A percentile compares a stretch with the other conserved stretches of the same genome.
phyloP scores from a whole-genome alignment of 805 yeast genomes.

The Metschnikowia colocasiae region DNA sequence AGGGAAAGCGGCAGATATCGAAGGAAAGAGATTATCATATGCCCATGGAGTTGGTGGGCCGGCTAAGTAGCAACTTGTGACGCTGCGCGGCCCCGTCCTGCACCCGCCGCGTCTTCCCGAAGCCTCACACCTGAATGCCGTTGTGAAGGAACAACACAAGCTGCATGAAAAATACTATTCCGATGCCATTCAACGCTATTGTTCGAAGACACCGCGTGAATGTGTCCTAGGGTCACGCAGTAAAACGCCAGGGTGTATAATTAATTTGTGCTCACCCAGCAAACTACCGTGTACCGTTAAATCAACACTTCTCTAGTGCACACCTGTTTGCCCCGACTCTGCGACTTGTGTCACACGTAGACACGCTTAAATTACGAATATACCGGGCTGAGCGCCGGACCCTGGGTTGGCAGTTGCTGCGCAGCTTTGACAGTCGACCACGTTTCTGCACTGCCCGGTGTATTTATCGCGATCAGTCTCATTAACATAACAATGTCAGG shows the following conservation, averaged over 20 bases:
- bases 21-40: neutral
- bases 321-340: too few relatives aligned
- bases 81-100: neutral
- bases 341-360: too few relatives aligned
- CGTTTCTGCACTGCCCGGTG: neutral
- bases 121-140: neutral
- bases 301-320: too few relatives aligned
- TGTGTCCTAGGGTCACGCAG: too few relatives aligned
- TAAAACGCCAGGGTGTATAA: too few relatives aligned
- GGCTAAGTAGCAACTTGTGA: neutral
- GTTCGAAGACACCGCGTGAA: too few relatives aligned
- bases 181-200: too few relatives aligned
- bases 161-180: too few relatives aligned
- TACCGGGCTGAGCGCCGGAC: neutral
- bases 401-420: neutral
- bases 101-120: neutral
- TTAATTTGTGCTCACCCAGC: too few relatives aligned
- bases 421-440: neutral
- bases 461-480: conserved; percentile 2
- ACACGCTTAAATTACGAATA: neutral
- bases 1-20: neutral
- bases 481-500: neutral
- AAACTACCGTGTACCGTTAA: too few relatives aligned
- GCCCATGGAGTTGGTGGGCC: too few relatives aligned
- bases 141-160: neutral